Evolutionary conservation across 2,329 filamentous ascomycete genomes (phyloP), one percentile per base, ranked within the genome.

Genomic region (Neofusicoccum umdonicola): DNA sequence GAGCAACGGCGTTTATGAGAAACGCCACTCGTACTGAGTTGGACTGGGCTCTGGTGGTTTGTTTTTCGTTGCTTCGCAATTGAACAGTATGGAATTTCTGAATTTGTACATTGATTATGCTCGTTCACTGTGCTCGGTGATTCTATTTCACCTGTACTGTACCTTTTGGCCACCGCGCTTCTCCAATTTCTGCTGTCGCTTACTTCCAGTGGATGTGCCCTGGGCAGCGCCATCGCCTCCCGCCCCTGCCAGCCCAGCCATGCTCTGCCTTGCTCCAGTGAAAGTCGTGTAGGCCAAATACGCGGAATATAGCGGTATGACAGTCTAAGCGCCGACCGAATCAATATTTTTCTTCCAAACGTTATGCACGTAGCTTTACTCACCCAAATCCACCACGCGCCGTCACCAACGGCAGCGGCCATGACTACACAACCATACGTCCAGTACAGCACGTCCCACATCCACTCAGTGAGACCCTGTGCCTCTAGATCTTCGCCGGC

Each of bases 371-470:
- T 22, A 45, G 19, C 9, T n/a, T 17, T 45, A 70, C 71, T 65
- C 34, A 81, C 73, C 77, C 85, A 90, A 41, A 87, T 68, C 82
- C 87, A 86, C 89, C 89, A 91, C 3, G 82, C 91, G 81, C 89
- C 89, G 76, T 97, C 93, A 3, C 95, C 95, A 54, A 94, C 85
- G 34, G 96, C 68, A 15, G 90, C 84, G 13, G 89, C 93, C n/a
- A 90, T 77, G 8, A 89, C 78, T 45, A 92, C 81, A 62, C 88
- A 90, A 11, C 87, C 88, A 89, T 93, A 97, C 0, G 93, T 97
- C 81, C 96, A 92, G 86, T 97, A 98, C 62, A 97, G 82, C 57
- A 97, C 87, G 79, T 99, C 95, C 85, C 96, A 99, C 90, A 98
- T 92, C 82, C 96, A 98, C 80, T 97, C 95, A 11, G 94, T 98